These are phyloP conservation scores for Epichloe elymi DNA, from an alignment of 2,329 filamentous ascomycete genomes.

Conservation along the genomic window DNA sequence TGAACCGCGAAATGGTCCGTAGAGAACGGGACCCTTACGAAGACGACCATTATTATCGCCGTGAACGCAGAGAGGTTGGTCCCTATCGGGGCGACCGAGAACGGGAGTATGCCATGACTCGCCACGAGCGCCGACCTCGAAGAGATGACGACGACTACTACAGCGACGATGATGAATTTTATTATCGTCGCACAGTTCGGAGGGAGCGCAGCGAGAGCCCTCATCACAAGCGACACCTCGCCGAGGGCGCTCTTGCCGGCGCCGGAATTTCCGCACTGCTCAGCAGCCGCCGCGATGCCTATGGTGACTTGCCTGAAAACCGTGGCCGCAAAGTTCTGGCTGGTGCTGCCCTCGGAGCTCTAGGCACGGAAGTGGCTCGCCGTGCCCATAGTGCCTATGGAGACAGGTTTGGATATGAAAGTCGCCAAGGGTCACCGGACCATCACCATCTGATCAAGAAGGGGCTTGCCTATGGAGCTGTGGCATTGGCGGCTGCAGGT, in stretches of 20 bases:
- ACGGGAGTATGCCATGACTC: conserved; percentile 18
- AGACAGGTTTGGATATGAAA: conserved; percentile 30
- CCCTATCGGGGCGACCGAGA: conserved; percentile 21
- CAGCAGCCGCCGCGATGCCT: conserved; percentile 37
- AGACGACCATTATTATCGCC: conserved; percentile 40
- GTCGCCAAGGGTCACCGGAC: conserved; percentile 23
- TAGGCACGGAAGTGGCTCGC: conserved; percentile 47
- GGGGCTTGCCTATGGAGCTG: conserved; percentile 48
- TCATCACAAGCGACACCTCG: conserved; percentile 45
- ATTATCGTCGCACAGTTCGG: conserved; percentile 31
- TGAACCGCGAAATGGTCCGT: conserved; percentile 22
- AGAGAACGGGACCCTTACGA: conserved; percentile 23
- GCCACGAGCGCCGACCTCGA: conserved; percentile 27
- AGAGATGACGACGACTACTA: conserved; percentile 31
- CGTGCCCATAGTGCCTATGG: conserved; percentile 49
- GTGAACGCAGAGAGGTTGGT: conserved; percentile 30
- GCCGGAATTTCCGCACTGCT: conserved; percentile 48
- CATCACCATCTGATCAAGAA: conserved; percentile 41
- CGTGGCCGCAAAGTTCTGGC: conserved; percentile 46
- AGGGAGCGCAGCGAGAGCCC: conserved; percentile 38
- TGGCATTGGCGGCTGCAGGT: conserved; percentile 50
- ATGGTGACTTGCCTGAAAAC: conserved; percentile 36
- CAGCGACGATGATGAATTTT: conserved; percentile 35
- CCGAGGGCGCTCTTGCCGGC: conserved; percentile 51
- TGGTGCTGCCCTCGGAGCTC: conserved; percentile 47